Evolutionary conservation across 352 stramenopile species (phyloP), one percentile per base, ranked within the genome.

Genomic region (Globisporangium takayamanum): DNA sequence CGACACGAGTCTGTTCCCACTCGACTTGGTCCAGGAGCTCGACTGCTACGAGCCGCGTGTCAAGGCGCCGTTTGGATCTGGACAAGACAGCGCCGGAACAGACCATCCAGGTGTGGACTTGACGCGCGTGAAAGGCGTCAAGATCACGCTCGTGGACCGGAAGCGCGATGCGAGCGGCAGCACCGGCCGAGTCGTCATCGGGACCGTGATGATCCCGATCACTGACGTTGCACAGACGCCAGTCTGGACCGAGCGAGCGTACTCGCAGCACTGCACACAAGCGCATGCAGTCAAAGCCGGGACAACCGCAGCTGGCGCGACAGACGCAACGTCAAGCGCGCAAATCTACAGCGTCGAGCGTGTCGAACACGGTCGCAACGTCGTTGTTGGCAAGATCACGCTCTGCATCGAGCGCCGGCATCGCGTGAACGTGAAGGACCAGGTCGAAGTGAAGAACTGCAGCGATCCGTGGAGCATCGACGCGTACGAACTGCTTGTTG

Each of bases 21-120:
- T 90, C 18, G 80, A 90, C 63, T 65, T 90, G 3, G 80, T 90
- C 14, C 62, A 65, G 8, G 80, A 90, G 52, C 41, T 87, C 18
- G 80, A 90, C 47, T 87, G 74, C 57, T 68, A 76, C 37, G 60
- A 47, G 41, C 1, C 41, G 6, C 41, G 22, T 8, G 15, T 8
- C 37, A 44, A 44, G 28, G 28, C 28, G 28, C 5, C 28, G 28
- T 3, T 5, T 33, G 28, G 28, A 47, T 7, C 15, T 20, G 14
- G 14, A 10, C 18, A 20, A 5, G 14, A 2, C 14, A 18, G 41
- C 41, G 41, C 41, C 20, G 14, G 41, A 10, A 6, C 28, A n/a
- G 16, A 15, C 0, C 68, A 74, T 28, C 74, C 69, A 6, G 50
- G 48, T 1, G 57, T 86, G 12, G 75, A 88, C 49, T 54, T 88